These are phyloP conservation scores for Mycosarcoma maydis DNA, from an alignment of 1,284 basidiomycete genomes.

Conservation along the genomic window DNA sequence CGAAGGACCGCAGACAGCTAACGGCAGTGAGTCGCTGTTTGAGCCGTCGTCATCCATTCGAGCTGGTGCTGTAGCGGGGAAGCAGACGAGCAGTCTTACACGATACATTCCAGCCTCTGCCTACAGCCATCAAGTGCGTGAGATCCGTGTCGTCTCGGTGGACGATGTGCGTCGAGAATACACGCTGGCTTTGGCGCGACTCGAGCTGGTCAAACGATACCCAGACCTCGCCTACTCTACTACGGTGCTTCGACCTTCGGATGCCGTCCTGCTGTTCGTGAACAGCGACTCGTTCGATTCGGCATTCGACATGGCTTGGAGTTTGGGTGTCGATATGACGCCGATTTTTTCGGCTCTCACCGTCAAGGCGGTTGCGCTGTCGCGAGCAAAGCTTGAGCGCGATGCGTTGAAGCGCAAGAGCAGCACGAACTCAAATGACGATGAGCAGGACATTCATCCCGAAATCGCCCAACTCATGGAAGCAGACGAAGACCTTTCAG, in stretches of 20 bases:
- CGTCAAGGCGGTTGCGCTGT: conserved; percentile 74
- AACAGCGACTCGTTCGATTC: conserved; percentile 81
- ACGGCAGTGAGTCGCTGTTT: conserved; percentile 31
- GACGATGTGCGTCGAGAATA: conserved; percentile 87
- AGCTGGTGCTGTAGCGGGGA: conserved; percentile 9
- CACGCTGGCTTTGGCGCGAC: conserved; percentile 78
- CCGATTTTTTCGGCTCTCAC: conserved; percentile 84
- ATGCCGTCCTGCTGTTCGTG: conserved; percentile 82
- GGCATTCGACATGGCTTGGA: conserved; percentile 81
- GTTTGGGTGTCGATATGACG: conserved; percentile 84
- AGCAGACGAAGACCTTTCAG: conserved; percentile 47
- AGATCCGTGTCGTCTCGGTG: conserved; percentile 82
- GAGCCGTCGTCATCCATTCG: conserved; percentile 14
- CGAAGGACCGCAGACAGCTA: conserved; percentile 14
- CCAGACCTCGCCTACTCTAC: conserved; percentile 69
- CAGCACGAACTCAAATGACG: neutral
- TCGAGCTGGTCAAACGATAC: conserved; percentile 77
- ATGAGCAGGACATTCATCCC: conserved; percentile 33
- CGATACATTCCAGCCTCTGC: conserved; percentile 79
- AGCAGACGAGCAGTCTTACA: conserved; percentile 72
- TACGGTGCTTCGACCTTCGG: conserved; percentile 59
- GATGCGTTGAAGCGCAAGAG: conserved; percentile 5
- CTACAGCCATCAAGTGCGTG: conserved; percentile 70
- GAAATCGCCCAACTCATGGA: conserved; percentile 51
- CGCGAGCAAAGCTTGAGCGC: conserved; percentile 30